Evolutionary conservation across 805 yeast genomes (phyloP), one percentile per base, ranked within the genome.

Genomic region (Kuraishia capsulata): DNA sequence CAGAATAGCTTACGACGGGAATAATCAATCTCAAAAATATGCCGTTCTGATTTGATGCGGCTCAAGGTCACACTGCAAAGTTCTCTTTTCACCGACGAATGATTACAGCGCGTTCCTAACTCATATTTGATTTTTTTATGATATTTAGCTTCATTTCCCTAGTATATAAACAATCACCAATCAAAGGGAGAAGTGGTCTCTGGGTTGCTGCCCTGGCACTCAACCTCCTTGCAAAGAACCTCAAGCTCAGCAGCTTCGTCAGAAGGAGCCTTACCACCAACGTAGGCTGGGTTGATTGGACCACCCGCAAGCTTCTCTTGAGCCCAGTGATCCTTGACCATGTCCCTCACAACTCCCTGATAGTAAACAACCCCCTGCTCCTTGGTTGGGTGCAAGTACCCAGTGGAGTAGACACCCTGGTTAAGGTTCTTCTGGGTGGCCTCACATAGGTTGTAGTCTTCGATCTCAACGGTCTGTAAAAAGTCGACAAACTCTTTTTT

Each of bases 401-500:
- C 82, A 4, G 80, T 67, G 3, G 70, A 59, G 54, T 76, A 76
- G 33, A 76, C 62, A 21, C 81, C 81, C 53, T 73, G 76, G 56
- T 73, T 73, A 52, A 76, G 63, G 59, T 76, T 76, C 60, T 71
- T 70, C 51, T 76, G 81, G 6, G 82, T 76, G 50, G 63, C 62
- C 39, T 64, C 73, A 59, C 81, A 76, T 45, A 76, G 61, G 52
- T 76, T 72, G 57, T 61, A 76, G 56, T 76, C 81, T 52, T 74
- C 80, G n/a, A 66, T 43, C 56, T 76, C 82, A 42, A 76, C 81
- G 52, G 69, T 62, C 54, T 76, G 80, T 56, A 76, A 62, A 55
- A 76, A 76, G 45, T 76, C 81, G 37, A 76, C 77, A 60, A 76
- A 76, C 48, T 75, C 81, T 48, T 73, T 72, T 61, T 72, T 74